Percentiles rank a stretch among this genome's conserved stretches.
These are phyloP conservation scores for Spathaspora sp. DNA, from an alignment of 1,139 yeast species.

Conservation along the genomic window DNA sequence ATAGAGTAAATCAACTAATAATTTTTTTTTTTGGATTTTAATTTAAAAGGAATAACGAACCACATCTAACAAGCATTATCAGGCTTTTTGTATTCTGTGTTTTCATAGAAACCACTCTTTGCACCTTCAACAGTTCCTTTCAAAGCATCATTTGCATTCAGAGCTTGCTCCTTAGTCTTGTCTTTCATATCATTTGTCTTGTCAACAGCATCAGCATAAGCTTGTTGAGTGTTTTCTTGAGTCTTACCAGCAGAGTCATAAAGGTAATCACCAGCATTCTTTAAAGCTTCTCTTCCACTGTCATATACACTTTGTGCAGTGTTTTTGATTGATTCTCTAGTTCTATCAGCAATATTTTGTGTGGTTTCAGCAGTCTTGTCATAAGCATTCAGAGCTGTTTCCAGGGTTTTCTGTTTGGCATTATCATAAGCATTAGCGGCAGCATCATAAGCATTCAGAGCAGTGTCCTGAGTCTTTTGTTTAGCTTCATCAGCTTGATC, in stretches of 20 bases:
- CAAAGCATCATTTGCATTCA: conserved; percentile 1
- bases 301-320: neutral
- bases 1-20: neutral
- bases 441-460: neutral
- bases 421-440: neutral
- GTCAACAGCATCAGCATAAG: neutral
- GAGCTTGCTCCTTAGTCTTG: conserved; percentile 22
- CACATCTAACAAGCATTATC: conserved; percentile 4
- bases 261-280: neutral
- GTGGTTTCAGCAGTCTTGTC: neutral
- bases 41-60: neutral
- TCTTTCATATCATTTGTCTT: neutral
- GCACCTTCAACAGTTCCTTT: conserved; percentile 36
- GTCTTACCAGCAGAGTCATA: neutral
- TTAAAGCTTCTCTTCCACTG: neutral
- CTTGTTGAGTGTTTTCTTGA: neutral
- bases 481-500: neutral
- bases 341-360: neutral
- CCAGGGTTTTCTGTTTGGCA: neutral
- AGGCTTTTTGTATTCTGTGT: conserved; percentile 12
- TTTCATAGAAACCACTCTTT: conserved; percentile 38
- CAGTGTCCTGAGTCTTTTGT: neutral
- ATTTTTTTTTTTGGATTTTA: neutral
- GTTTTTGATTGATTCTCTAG: neutral
- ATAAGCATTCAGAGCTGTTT: neutral